Evolutionary conservation across 2,329 filamentous ascomycete species (phyloP), one percentile per base, ranked within the genome.

Genomic region (Purpureocillium lavendulum): DNA sequence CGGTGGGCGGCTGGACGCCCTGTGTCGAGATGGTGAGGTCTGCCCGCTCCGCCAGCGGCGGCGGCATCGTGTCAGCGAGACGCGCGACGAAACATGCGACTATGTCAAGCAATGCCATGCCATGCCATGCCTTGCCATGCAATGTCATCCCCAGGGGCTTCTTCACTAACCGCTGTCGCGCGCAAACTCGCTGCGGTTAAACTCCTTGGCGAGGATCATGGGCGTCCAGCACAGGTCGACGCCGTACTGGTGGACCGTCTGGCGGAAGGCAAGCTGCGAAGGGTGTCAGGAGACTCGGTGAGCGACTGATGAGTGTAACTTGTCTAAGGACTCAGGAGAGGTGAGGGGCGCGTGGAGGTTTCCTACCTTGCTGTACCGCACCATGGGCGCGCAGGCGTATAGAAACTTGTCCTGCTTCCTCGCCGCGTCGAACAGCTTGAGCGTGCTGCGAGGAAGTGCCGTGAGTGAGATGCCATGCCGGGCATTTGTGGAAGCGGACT

Each of bases 131-230:
- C n/a, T n/a, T n/a, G n/a, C n/a, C n/a, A n/a, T n/a, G n/a, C n/a
- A n/a, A n/a, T n/a, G n/a, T n/a, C n/a, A n/a, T n/a, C n/a, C n/a
- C n/a, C n/a, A n/a, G n/a, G n/a, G n/a, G n/a, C n/a, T n/a, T n/a
- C n/a, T n/a, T n/a, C n/a, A 16, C 59, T 35, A 46, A 76, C 74
- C 78, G 53, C 74, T 78, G 45, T 80, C 73, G 40, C 79, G 66
- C 36, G 79, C 79, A 47, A 74, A 61, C 15, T 60, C 55, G 50
- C 66, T 81, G 17, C 79, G 67, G 60, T 82, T 82, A 56, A 82
- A 83, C 53, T 82, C 79, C 51, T 82, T 82, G 38, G 79, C 77
- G 3, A 82, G 63, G 40, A 82, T 76, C 82, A 85, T 85, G 33
- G 82, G 82, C 2, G 80, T 84, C 74, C 81, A 85, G 47, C 74